Percentiles rank a stretch among this genome's conserved stretches.
phyloP scores from a whole-genome alignment of 192 early-diverging fungal species.

The Mycoemilia scoparia region DNA sequence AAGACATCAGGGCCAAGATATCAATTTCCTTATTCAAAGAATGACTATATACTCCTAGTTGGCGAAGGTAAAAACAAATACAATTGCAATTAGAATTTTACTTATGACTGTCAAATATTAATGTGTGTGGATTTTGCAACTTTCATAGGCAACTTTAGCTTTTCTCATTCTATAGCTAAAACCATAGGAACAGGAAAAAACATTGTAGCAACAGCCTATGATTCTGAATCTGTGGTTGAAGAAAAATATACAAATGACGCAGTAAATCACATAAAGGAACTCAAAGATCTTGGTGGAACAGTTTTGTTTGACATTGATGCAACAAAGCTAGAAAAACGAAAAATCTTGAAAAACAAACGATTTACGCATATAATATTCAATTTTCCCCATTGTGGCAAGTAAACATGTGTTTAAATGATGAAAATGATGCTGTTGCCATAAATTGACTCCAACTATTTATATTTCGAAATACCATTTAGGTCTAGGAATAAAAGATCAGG shows the following conservation, averaged over 20 bases:
- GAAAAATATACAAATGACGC: slow-evolving; percentile 59
- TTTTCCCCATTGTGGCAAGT: slow-evolving; percentile 86
- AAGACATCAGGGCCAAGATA: slow-evolving; percentile 2
- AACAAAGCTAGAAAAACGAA: slow-evolving; percentile 39
- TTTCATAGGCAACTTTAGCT: slow-evolving; percentile 97
- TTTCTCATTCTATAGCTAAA: slow-evolving; percentile 50
- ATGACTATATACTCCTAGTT: slow-evolving; percentile 49
- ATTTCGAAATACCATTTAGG: too few relatives aligned
- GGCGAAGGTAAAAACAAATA: too few relatives aligned
- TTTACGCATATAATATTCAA: slow-evolving; percentile 87
- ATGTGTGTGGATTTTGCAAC: too few relatives aligned
- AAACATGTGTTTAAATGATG: too few relatives aligned
- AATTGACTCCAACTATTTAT: neutral
- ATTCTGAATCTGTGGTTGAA: slow-evolving; percentile 39
- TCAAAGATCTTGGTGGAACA: slow-evolving; percentile 41
- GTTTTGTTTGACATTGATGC: slow-evolving; percentile 67
- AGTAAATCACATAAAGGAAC: slow-evolving; percentile 31
- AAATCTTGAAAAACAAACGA: slow-evolving; percentile 31
- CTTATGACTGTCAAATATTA: slow-evolving; percentile 1
- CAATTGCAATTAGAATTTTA: neutral
- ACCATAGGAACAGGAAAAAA: slow-evolving; percentile 35
- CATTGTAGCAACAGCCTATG: slow-evolving; percentile 59
- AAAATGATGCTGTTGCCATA: neutral
- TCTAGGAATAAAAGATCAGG: slow-evolving; percentile 87
- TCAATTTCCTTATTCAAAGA: slow-evolving; percentile 30